Conservation (phyloP, 371 early-diverging fungal species). For the Rhizopus microsporus region DNA sequence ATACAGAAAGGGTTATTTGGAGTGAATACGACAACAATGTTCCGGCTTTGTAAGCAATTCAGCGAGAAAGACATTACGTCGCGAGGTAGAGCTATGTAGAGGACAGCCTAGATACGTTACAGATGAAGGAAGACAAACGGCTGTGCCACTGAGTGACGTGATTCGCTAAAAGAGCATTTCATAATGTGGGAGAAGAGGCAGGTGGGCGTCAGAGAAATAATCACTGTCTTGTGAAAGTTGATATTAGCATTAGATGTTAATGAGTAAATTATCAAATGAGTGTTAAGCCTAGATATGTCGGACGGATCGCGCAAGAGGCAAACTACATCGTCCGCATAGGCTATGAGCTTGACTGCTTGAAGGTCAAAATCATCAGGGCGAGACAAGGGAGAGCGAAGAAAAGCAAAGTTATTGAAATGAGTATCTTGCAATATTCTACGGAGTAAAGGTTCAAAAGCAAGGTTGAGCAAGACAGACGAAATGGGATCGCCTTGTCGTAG, state of each 20-base stretch:
- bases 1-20: constrained; percentile 12
- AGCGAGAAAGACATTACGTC: background rate
- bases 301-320: constrained; percentile 9
- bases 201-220: constrained; percentile 6
- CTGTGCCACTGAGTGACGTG: background rate
- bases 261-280: background rate
- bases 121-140: background rate
- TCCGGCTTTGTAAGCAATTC: background rate
- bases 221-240: constrained; percentile 9
- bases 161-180: background rate
- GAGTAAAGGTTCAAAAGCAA: constrained; percentile 17
- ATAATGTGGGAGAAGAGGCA: background rate
- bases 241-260: constrained; percentile 15
- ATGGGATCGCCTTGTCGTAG: constrained; percentile 18
- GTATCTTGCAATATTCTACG: background rate
- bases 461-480: constrained; percentile 16
- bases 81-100: background rate
- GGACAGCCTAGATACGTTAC: background rate
- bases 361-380: background rate
- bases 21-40: background rate
- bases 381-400: no score
- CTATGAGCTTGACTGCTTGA: constrained; percentile 12
- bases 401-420: no score
- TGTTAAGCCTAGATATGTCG: background rate
- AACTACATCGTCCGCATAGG: constrained; percentile 22